Evolutionary conservation across 129 eudicot species (phyloP), one percentile per base, ranked within the genome.

Genomic region (Heracleum sosnowskyi): DNA sequence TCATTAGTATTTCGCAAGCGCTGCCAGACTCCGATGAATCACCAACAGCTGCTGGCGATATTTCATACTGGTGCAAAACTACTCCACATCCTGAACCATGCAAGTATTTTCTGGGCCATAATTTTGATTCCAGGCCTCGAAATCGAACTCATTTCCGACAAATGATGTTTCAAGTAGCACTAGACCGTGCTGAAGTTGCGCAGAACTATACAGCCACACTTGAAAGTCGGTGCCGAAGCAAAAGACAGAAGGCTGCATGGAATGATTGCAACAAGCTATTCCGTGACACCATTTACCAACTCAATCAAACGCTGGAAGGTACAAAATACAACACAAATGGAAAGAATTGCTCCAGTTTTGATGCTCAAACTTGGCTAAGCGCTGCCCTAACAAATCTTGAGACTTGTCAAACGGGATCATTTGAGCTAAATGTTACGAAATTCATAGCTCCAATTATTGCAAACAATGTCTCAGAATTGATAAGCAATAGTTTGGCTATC

Each of bases 11-110:
- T 36, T 76, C 79, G 18, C 73, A 53, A 76, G 62, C 73, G 5
- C 11, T 69, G 15, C 82, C 81, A 16, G 81, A 77, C 9, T 82
- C 81, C 16, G 80, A 78, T 57, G 82, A 78, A 28, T 35, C 77
- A 1, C 11, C 11, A 1, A 49, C 47, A 82, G 44, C 66, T 0
- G 66, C 31, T 2, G 66, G 66, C 13, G 86, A 85, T 76, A 82
- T 89, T 29, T 73, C 76, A 55, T 69, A 76, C 45, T 93, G 97
- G 96, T 89, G 98, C 34, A 79, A 82, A 64, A 81, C 87, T 31
- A 93, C 98, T 17, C 98, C 98, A 34, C 90, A 93, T 75, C 98
- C 97, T 1, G 86, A 81, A 76, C 90, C 85, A 40, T 91, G 98
- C 57, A 91, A 82, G 45, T 84, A 88, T 80, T 86, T 86, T 79